Percentiles rank a stretch among this genome's conserved stretches.
Evolutionary conservation across 768 basidiomycete species (phyloP).

Genomic region (Ramaria sp.): DNA sequence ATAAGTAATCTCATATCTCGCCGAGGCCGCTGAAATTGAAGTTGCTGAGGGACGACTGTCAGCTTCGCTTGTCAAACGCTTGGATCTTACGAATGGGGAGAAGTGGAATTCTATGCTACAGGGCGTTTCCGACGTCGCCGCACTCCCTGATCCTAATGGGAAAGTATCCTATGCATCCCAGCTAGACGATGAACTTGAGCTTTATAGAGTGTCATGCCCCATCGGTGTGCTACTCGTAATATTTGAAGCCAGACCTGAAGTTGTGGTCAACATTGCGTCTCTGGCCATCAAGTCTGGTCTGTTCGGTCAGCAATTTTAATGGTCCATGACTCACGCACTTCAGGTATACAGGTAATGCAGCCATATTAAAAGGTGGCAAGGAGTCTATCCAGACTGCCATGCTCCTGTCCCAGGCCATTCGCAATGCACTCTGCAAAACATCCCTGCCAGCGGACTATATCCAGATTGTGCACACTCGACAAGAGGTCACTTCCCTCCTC

Average conservation of each 20-base stretch:
- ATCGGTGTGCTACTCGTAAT: slow-evolving; percentile 95
- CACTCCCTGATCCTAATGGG: slow-evolving; percentile 80
- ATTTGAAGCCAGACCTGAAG: slow-evolving; percentile 95
- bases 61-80: slow-evolving; percentile 67
- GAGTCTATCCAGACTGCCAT: slow-evolving; percentile 78
- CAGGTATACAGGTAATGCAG: slow-evolving; percentile 68
- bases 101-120: slow-evolving; percentile 95
- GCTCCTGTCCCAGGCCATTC: slow-evolving; percentile 71
- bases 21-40: slow-evolving; percentile 63
- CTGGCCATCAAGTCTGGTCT: slow-evolving; percentile 93
- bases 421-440: slow-evolving; percentile 62
- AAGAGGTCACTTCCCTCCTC: slow-evolving; percentile 82
- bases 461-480: slow-evolving; percentile 84
- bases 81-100: slow-evolving; percentile 68
- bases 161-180: slow-evolving; percentile 81
- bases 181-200: slow-evolving; percentile 76
- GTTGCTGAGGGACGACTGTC: slow-evolving; percentile 83
- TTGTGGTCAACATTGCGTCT: slow-evolving; percentile 93
- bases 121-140: slow-evolving; percentile 80
- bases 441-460: slow-evolving; percentile 71
- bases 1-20: background rate
- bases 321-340: slow-evolving; percentile 2
- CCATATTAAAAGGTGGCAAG: slow-evolving; percentile 95
- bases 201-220: slow-evolving; percentile 91
- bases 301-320: slow-evolving; percentile 14